Evolutionary conservation across 306 rosid species (phyloP).

Genomic region (Inga oerstediana): DNA sequence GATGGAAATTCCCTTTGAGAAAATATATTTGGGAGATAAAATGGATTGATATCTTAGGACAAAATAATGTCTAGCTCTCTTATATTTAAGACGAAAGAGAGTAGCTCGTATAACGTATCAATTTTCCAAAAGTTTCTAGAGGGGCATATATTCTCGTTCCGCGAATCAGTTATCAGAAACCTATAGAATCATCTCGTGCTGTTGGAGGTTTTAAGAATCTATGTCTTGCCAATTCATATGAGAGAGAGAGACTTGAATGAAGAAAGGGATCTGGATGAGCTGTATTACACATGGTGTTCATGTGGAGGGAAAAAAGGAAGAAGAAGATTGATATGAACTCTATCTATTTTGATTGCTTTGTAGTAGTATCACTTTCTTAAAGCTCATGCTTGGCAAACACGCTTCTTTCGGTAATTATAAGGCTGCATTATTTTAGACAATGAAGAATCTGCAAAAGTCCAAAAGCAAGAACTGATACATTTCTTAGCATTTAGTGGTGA

Average conservation of each 20-base stretch:
- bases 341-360: neutral
- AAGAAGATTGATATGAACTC: neutral
- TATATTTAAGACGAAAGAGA: no score
- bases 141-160: neutral
- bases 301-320: neutral
- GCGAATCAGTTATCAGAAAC: neutral
- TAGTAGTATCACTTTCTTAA: neutral
- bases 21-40: no score
- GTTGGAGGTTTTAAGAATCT: neutral
- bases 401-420: neutral
- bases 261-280: neutral
- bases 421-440: neutral
- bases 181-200: neutral
- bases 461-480: neutral
- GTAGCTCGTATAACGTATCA: neutral
- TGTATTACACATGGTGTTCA: neutral
- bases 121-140: neutral
- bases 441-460: neutral
- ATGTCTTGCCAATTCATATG: neutral
- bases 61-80: no score
- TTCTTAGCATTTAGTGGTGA: neutral
- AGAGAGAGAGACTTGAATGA: neutral
- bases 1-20: no score
- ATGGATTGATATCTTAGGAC: no score
- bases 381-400: neutral